Base-by-base conservation (phyloP, 768 basidiomycete species). In the Russula abietina region DNA sequence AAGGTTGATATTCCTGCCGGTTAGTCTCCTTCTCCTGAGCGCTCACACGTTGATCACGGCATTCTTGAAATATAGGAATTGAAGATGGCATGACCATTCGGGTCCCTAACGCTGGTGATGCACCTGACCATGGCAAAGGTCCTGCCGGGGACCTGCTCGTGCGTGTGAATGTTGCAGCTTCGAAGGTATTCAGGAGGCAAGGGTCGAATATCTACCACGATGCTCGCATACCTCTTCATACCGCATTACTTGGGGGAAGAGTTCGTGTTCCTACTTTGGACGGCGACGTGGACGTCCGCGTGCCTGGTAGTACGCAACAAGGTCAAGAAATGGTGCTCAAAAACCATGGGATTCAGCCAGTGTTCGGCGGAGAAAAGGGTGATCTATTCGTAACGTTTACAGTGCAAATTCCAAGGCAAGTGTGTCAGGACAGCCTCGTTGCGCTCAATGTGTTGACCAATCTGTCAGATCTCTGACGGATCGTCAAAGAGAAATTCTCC, bases 291-390 rank as follows among this genome's bases (percentile, higher is more conserved):
- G 94, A 98, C 61, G 91, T 98, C 48, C 88, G 90, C 67, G 83
- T 99, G 46, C 92, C 94, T 59, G 80, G 81, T 24, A 96, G 97
- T 50, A 98, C 96, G 2, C 97, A 98, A 75, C 93, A 89, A 71
- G 95, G 95, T 19, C 93, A 98, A 77, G 94, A 98, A 74, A 95
- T 96, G 85, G 91, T 97, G 24, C 76, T 99, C 70, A 90, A 89
- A 76, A 86, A 87, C 45, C 84, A 91, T 57, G 97, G 97, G 33
- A 85, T 98, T 14, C 73, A 82, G 50, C 79, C 83, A 26, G 79
- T 89, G 8, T 80, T 81, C 70, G 76, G 76, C 55, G 76, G 80
- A 46, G 81, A 81, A 65, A 85, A 81, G 65, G 91, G 96, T 41
- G 93, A 97, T 73, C 76, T 98, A 57, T 90, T 93, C 69, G 91